Evolutionary conservation across 2,329 filamentous ascomycete genomes (phyloP).

Genomic region (Helotiales sp.): DNA sequence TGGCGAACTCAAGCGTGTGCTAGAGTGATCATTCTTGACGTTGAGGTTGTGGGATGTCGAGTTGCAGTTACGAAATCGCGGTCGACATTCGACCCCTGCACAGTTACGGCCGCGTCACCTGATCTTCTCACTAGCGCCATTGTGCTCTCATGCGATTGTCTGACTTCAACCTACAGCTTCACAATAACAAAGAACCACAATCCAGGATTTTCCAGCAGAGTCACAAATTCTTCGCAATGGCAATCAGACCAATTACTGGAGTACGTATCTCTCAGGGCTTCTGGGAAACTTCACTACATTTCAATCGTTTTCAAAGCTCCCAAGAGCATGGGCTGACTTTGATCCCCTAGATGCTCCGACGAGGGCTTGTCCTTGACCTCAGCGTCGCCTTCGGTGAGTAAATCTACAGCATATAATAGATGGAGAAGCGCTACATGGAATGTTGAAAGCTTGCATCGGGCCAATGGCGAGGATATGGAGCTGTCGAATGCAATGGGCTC

Average conservation of each 20-base stretch:
- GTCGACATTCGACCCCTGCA: too few relatives aligned
- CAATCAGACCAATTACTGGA: constrained; percentile 39
- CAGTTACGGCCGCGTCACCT: too few relatives aligned
- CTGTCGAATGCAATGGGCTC: not conserved
- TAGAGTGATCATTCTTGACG: not conserved
- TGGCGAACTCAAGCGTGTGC: not conserved
- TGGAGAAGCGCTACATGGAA: not conserved
- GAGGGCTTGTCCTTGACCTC: constrained; percentile 57
- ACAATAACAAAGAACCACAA: constrained; percentile 30
- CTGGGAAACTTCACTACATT: not conserved
- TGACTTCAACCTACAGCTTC: constrained; percentile 18
- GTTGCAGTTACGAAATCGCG: too few relatives aligned
- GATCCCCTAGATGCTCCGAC: constrained; percentile 53
- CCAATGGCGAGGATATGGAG: not conserved
- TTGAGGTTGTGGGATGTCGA: not conserved
- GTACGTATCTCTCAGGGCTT: constrained; percentile 27
- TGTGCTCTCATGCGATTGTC: constrained; percentile 28
- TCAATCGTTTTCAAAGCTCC: constrained; percentile 7
- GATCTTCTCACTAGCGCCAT: too few relatives aligned
- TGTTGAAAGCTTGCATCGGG: not conserved
- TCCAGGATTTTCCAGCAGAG: constrained; percentile 28
- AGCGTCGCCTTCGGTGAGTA: constrained; percentile 54
- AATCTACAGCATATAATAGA: not conserved
- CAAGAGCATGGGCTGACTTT: constrained; percentile 31
- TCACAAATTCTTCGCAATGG: constrained; percentile 32